Evolutionary conservation across 176 grass and related monocot genomes (phyloP), one percentile per base, ranked within the genome.

Genomic region (Cocos nucifera): DNA sequence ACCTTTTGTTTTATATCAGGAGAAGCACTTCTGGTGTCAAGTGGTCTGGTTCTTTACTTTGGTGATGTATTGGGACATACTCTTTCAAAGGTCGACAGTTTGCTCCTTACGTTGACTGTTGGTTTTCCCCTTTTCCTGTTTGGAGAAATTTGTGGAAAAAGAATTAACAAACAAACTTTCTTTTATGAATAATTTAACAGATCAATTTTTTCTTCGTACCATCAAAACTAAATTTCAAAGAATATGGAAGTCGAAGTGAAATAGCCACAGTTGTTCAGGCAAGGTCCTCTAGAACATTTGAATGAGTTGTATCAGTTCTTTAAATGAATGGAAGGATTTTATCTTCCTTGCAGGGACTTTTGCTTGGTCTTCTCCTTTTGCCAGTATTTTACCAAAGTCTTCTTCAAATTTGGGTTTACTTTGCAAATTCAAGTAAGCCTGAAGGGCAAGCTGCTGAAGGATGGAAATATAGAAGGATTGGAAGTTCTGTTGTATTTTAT

Each of bases 191-290:
- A 55, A 63, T 48, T 75, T 74, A 51, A 58, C 69, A 90, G 87
- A 79, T 76, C 21, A 26, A 70, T 17, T 65, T 85, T 17, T 63
- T 73, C 3, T 62, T 56, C 4, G 0, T 79, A 35, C 73, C 76
- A 66, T 76, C 73, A 53, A 54, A 71, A 65, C 53, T 39, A 71
- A 56, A 69, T 59, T 76, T 82, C 70, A 73, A 61, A 74, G 54
- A 51, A 5, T 69, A 86, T 74, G 73, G 81, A 81, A 76, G 53
- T 67, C 77, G 50, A 73, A 76, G 75, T 8, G 84, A 92, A 75
- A 83, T 98, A 62, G 57, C 75, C 17, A 76, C 70, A 51, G 54
- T 92, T 83, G 77, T 92, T 86, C 93, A 98, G 93, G 93, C 91
- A 85, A 27, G 30, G 49, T 55, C 54, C 56, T 83, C 66, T 64